Evolutionary conservation across 2,329 filamentous ascomycete genomes (phyloP).

Genomic region (Fusarium subtropicale): DNA sequence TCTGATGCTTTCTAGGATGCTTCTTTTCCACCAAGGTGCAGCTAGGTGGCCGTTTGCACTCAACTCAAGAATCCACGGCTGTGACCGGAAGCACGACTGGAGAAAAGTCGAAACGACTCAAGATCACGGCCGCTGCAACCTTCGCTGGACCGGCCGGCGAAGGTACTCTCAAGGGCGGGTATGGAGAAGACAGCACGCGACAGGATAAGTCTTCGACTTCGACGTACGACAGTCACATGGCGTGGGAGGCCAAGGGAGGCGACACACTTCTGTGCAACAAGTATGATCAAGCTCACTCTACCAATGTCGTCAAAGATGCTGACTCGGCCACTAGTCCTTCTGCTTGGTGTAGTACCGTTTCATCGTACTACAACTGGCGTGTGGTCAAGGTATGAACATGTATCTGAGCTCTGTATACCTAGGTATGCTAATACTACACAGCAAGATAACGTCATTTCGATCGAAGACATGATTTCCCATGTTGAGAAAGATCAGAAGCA

Average conservation of each 20-base stretch:
- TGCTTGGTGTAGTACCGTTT: not conserved
- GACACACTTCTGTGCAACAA: not conserved
- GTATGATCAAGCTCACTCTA: not conserved
- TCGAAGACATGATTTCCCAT: not conserved
- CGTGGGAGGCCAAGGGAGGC: not conserved
- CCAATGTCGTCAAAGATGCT: rapidly evolving
- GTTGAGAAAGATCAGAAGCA: not conserved
- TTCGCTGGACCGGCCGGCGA: not conserved
- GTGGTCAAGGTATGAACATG: not conserved
- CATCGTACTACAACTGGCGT: not conserved
- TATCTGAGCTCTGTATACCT: too few relatives aligned
- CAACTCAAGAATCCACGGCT: not conserved
- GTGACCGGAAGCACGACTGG: not conserved
- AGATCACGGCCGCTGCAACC: not conserved
- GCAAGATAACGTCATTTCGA: not conserved
- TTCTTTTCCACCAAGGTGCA: not conserved
- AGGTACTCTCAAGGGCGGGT: not conserved
- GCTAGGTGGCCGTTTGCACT: not conserved
- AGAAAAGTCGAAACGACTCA: not conserved
- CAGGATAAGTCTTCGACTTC: not conserved
- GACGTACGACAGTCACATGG: not conserved
- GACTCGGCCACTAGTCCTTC: not conserved
- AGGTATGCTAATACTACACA: not conserved
- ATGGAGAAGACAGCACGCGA: not conserved
- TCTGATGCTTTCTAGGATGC: not conserved